phyloP scores from a whole-genome alignment of 2,329 filamentous ascomycete genomes.

The Xylariaceae sp. region DNA sequence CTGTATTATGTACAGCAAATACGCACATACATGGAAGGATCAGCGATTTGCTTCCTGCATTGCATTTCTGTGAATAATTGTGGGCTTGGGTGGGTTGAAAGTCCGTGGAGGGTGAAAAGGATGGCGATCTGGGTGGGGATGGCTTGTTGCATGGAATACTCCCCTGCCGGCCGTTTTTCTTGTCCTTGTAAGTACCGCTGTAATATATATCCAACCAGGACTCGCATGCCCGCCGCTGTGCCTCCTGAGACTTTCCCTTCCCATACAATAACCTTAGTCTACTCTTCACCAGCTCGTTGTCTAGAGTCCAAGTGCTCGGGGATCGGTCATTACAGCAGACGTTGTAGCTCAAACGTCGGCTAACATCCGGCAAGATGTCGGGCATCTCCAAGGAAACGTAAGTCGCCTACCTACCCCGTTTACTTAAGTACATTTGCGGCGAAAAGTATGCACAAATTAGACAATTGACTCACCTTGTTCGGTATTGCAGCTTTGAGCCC shows the following conservation, averaged over 20 bases:
- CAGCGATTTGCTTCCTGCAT: slow-evolving; percentile 1
- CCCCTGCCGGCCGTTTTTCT: neutral
- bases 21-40: neutral
- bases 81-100: slow-evolving; percentile 8
- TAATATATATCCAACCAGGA: too few relatives aligned
- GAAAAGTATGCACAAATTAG: too few relatives aligned
- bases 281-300: slow-evolving; percentile 4
- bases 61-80: slow-evolving; percentile 13
- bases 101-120: slow-evolving; percentile 4
- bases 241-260: too few relatives aligned
- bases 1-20: neutral
- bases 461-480: too few relatives aligned
- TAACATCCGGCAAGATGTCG: slow-evolving; percentile 12
- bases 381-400: slow-evolving; percentile 12
- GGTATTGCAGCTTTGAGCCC: slow-evolving; percentile 8
- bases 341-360: slow-evolving; percentile 1
- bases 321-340: neutral
- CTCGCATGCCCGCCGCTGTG: too few relatives aligned
- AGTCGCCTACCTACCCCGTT: neutral
- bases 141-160: slow-evolving; percentile 2
- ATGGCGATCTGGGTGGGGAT: slow-evolving; percentile 9
- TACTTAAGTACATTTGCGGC: too few relatives aligned
- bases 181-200: too few relatives aligned
- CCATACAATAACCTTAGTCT: neutral
- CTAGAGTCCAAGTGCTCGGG: slow-evolving; percentile 2